These are phyloP conservation scores for Claviceps pusilla DNA, from an alignment of 2,329 filamentous ascomycete genomes.

Conservation along the genomic window DNA sequence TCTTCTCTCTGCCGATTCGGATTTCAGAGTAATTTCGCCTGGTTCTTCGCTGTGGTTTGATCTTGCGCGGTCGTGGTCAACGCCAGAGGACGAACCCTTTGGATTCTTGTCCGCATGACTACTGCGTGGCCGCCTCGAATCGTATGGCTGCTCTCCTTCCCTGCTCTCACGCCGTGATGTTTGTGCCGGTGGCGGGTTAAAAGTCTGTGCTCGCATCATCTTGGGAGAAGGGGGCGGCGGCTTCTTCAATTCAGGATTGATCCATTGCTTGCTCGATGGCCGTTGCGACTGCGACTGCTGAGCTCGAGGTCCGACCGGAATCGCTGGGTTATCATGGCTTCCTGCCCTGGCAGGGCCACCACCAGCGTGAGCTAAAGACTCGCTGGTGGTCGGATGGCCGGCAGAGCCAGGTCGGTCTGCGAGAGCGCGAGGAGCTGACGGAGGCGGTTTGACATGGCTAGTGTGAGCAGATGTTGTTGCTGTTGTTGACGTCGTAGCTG, in stretches of 20 bases:
- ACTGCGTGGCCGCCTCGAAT: constrained; percentile 33
- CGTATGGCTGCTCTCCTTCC: constrained; percentile 20
- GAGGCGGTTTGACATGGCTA: constrained; percentile 26
- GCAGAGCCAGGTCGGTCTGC: constrained; percentile 34
- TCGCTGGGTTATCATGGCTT: constrained; percentile 29
- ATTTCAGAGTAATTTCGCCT: constrained; percentile 29
- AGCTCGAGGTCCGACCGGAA: constrained; percentile 39
- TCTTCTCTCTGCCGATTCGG: constrained; percentile 19
- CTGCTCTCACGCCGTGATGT: constrained; percentile 22
- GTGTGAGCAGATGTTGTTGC: background rate
- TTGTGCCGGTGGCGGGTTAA: constrained; percentile 26
- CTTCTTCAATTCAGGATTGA: constrained; percentile 38
- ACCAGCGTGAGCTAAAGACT: constrained; percentile 18
- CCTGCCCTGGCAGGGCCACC: constrained; percentile 29
- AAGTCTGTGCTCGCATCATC: constrained; percentile 33
- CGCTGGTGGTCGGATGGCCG: constrained; percentile 15
- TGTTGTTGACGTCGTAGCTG: background rate
- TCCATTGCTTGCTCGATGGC: constrained; percentile 45
- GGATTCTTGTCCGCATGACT: constrained; percentile 36
- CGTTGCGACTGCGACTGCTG: constrained; percentile 34
- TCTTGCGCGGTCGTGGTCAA: constrained; percentile 22
- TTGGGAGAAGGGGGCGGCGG: constrained; percentile 36
- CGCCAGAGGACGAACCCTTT: constrained; percentile 12
- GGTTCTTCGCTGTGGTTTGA: constrained; percentile 30
- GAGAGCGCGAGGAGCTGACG: constrained; percentile 38